Evolutionary conservation across 192 early-diverging fungal species (phyloP), one percentile per base, ranked within the genome.

Genomic region (Linnemannia elongata): DNA sequence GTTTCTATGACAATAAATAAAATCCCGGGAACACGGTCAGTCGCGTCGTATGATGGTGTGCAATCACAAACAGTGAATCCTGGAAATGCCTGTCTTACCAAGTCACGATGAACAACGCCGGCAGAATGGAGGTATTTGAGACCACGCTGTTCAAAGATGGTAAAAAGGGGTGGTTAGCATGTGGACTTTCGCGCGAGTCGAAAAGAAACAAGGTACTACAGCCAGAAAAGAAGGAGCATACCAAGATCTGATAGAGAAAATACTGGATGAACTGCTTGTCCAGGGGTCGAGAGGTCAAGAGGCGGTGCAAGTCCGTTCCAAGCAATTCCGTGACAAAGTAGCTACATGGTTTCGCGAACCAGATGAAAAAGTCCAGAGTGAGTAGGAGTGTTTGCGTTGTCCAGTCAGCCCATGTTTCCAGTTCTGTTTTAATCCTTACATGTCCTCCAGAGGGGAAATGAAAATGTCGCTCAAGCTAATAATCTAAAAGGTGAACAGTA

Each of bases 301-400:
- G 92, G 60, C 97, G 95, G 89, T 98, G 97, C 69, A 99, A 91
- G 89, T 99, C 98, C 1, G 98, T 98, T 76, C 97, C 98, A 33
- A 99, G 89, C 44, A 98, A 89, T 82, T 99, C 98, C 6, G 97
- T 98, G 35, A 99, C 97, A 90, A 99, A 98, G 89, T 99, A 99
- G 44, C 92, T 94, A 42, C n/a, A 42, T n/a, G 36, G 36, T 66
- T 45, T 66, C 10, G 10, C 13, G 12, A 66, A 33, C 30, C 4
- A 66, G 27, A 66, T 17, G 33, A 9, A 15, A 17, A 18, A 20
- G 2, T 17, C 49, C 49, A 52, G 49, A 33, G 27, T 27, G 30
- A 27, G 30, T 66, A 9, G 30, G 60, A 24, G 27, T 66, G 60
- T 5, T 66, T 30, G 22, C 22, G 20, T 20, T 18, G 54, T 33